Conservation (phyloP, 768 basidiomycete species). For the Suillus hirtellus region DNA sequence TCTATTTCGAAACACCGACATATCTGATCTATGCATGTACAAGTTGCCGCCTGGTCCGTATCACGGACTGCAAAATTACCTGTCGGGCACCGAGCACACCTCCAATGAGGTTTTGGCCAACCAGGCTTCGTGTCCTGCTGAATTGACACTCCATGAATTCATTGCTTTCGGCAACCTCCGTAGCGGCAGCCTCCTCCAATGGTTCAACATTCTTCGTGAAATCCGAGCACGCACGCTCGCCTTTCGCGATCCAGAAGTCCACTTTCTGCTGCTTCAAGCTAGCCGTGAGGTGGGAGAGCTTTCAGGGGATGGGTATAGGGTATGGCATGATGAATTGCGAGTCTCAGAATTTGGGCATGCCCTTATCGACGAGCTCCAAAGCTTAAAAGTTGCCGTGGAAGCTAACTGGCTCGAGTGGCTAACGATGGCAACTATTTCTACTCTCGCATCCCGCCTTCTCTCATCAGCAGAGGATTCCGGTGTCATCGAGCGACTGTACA, state of each 20-base stretch:
- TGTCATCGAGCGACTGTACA: conserved; percentile 23
- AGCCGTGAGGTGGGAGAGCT: conserved; percentile 39
- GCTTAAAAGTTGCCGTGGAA: conserved; percentile 31
- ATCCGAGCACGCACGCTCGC: conserved; percentile 35
- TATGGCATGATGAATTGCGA: conserved; percentile 40
- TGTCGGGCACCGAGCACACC: conserved; percentile 36
- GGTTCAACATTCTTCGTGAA: conserved; percentile 47
- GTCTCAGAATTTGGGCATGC: conserved; percentile 32
- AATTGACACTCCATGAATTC: conserved; percentile 42
- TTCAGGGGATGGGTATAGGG: conserved; percentile 18
- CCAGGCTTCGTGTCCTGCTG: conserved; percentile 39
- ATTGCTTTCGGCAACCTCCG: conserved; percentile 43
- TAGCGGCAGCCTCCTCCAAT: conserved; percentile 42
- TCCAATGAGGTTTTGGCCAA: conserved; percentile 44
- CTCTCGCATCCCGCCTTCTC: conserved; percentile 35
- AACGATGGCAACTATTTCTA: conserved; percentile 30
- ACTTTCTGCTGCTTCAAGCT: conserved; percentile 41
- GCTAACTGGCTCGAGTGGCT: conserved; percentile 39
- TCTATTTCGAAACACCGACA: conserved; percentile 14
- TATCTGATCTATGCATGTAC: conserved; percentile 30
- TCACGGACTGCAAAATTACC: conserved; percentile 36
- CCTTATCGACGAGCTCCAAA: conserved; percentile 34
- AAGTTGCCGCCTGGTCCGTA: conserved; percentile 36
- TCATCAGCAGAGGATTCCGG: conserved; percentile 16
- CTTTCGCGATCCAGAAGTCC: conserved; percentile 38